These are phyloP conservation scores for Hypoxylon lienhwacheense DNA, from an alignment of 495 filamentous ascomycete genomes.

Conservation along the genomic window DNA sequence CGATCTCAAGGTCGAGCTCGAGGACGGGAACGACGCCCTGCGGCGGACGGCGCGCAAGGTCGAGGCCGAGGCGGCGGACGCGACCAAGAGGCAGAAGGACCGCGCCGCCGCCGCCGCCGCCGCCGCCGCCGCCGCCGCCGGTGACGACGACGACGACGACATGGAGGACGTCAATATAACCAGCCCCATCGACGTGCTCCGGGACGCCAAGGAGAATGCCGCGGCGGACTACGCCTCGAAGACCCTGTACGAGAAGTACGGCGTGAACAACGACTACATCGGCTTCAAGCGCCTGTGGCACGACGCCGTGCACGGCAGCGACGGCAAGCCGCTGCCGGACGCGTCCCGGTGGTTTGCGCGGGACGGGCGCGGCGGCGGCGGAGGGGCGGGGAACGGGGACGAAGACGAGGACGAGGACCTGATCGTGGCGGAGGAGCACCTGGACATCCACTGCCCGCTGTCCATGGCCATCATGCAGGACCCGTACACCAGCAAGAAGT, in stretches of 20 bases:
- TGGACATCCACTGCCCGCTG: constrained; percentile 79
- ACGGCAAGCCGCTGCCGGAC: constrained; percentile 66
- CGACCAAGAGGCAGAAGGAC: constrained; percentile 47
- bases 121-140: constrained; percentile 25
- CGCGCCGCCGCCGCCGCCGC: constrained; percentile 36
- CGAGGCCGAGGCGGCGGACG: constrained; percentile 50
- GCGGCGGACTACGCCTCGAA: constrained; percentile 43
- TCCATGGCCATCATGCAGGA: constrained; percentile 72
- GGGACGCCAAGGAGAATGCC: constrained; percentile 42
- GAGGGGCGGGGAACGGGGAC: no score
- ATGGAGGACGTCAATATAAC: constrained; percentile 25
- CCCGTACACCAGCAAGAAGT: constrained; percentile 74
- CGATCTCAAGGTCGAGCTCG: constrained; percentile 51
- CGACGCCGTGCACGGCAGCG: constrained; percentile 67
- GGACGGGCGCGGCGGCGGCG: constrained; percentile 38
- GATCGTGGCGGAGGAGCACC: constrained; percentile 66
- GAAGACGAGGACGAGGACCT: constrained; percentile 72
- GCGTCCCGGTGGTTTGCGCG: constrained; percentile 71
- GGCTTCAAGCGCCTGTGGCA: constrained; percentile 77
- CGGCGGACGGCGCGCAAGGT: constrained; percentile 50
- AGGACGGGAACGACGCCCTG: constrained; percentile 47
- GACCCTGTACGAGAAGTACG: constrained; percentile 59
- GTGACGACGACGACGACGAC: constrained; percentile 36
- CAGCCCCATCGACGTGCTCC: constrained; percentile 41
- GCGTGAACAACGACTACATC: constrained; percentile 75